These are phyloP conservation scores for Saccharomycopsis sp. DNA, from an alignment of 805 yeast genomes.

Conservation along the genomic window DNA sequence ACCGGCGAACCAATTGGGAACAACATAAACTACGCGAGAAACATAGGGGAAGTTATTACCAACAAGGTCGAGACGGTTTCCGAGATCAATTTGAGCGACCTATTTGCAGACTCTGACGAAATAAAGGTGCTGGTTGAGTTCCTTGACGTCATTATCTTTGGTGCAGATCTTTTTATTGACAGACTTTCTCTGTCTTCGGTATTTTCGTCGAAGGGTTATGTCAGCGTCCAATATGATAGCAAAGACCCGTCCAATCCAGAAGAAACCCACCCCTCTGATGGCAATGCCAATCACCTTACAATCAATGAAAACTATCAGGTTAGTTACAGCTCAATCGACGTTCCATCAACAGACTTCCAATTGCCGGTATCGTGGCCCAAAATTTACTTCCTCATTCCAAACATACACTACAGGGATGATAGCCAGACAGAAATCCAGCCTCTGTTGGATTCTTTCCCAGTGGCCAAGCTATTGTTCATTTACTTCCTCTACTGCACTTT, in stretches of 20 bases:
- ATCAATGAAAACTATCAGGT: not conserved
- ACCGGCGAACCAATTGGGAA: not conserved
- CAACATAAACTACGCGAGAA: not conserved
- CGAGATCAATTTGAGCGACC: not conserved
- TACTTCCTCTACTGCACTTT: not conserved
- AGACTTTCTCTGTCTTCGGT: not conserved
- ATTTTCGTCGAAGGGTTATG: not conserved
- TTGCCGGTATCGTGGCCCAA: not conserved
- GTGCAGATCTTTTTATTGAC: not conserved
- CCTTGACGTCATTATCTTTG: not conserved
- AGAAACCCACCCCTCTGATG: conserved; percentile 31
- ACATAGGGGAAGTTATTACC: not conserved
- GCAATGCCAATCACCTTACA: conserved; percentile 7
- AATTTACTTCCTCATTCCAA: not conserved
- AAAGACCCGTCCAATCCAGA: not conserved
- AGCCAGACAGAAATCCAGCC: not conserved
- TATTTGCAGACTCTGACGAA: not conserved
- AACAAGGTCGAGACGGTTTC: not conserved
- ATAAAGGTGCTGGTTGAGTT: not conserved
- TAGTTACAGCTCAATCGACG: not conserved
- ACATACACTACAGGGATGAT: not conserved
- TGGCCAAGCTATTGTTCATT: not conserved
- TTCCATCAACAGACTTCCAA: not conserved
- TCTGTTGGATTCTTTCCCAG: not conserved
- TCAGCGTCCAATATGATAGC: not conserved